Evolutionary conservation across 2,329 filamentous ascomycete species (phyloP).

Genomic region (Colletotrichum sp.): DNA sequence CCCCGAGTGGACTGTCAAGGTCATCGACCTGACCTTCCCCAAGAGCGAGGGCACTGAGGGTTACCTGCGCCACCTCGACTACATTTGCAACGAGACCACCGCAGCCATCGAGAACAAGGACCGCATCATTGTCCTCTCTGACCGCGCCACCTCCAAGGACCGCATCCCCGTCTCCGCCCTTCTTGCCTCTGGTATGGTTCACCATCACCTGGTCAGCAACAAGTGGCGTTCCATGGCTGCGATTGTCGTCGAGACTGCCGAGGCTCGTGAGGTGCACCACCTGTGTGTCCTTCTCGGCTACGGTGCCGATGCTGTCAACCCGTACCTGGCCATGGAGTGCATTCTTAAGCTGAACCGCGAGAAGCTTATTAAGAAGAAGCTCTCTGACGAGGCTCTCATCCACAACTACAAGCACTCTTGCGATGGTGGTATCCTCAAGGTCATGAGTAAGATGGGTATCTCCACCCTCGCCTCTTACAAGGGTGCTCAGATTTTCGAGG

Average conservation of each 20-base stretch:
- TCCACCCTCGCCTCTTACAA: conserved; percentile 97
- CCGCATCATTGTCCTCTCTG: conserved; percentile 87
- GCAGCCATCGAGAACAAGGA: conserved; percentile 83
- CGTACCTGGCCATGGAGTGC: conserved; percentile 94
- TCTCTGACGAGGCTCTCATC: conserved; percentile 82
- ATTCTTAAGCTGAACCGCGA: conserved; percentile 97
- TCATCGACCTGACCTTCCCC: conserved; percentile 91
- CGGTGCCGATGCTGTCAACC: conserved; percentile 92
- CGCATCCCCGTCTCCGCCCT: conserved; percentile 86
- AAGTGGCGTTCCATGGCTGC: conserved; percentile 93
- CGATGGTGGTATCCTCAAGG: conserved; percentile 95
- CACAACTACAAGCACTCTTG: conserved; percentile 97
- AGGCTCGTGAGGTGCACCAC: conserved; percentile 96
- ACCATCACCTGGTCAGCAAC: conserved; percentile 94
- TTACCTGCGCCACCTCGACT: conserved; percentile 86
- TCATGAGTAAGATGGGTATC: conserved; percentile 99
- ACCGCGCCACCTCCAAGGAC: conserved; percentile 82
- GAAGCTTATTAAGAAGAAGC: conserved; percentile 88
- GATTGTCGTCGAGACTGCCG: conserved; percentile 87
- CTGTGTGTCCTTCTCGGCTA: conserved; percentile 98
- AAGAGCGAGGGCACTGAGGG: conserved; percentile 83
- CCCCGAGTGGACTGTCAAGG: conserved; percentile 84
- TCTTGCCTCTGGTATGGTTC: conserved; percentile 89
- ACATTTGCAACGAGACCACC: conserved; percentile 84
- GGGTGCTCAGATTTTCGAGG: conserved; percentile 97